Evolutionary conservation across 192 early-diverging fungal genomes (phyloP), one percentile per base, ranked within the genome.

Genomic region (Lunasporangiospora selenospora): DNA sequence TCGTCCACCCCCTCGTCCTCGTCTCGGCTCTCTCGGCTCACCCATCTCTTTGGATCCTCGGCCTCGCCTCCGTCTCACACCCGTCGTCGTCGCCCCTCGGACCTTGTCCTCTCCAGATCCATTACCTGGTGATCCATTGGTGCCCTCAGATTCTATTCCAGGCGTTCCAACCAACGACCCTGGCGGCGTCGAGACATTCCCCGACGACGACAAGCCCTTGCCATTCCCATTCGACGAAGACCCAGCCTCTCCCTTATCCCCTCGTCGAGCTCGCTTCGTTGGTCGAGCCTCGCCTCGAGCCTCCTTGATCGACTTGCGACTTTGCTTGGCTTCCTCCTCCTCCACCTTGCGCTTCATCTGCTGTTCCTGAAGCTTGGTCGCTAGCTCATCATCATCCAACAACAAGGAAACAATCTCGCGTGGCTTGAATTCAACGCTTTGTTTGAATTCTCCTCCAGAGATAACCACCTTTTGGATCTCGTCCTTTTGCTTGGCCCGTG

Each of bases 401-500:
- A 96, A 75, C 56, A 94, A 76, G 27, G 90, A 90, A 34, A 93
- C 87, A 65, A 96, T 93, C 69, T 96, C 94, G 48, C 92, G 89
- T 13, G 94, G 90, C 75, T 93, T 96, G 38, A 93, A 90, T 46
- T 93, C 93, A 23, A 92, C 89, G 32, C 18, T 62, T 76, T 82
- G 85, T 71, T 87, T 88, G 65, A 88, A 89, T 54, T 93, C 92
- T 6, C 92, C 92, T n/a, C 95, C 94, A 16, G 92, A 89, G 58
- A 96, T 95, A 36, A 96, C 94, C 2, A 96, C 93, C 50, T 92
- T 92, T 64, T 96, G 94, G 19, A 95, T 95, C 65, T 96, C 90
- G 73, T 95, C 92, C 81, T 96, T 96, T 60, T 94, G 92, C 64
- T 87, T 86, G 0, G 92, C 91, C 21, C 92, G 85, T 67, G 86